These are phyloP conservation scores for Botrytis hyacinthi DNA, from an alignment of 2,329 filamentous ascomycete genomes.

Conservation along the genomic window DNA sequence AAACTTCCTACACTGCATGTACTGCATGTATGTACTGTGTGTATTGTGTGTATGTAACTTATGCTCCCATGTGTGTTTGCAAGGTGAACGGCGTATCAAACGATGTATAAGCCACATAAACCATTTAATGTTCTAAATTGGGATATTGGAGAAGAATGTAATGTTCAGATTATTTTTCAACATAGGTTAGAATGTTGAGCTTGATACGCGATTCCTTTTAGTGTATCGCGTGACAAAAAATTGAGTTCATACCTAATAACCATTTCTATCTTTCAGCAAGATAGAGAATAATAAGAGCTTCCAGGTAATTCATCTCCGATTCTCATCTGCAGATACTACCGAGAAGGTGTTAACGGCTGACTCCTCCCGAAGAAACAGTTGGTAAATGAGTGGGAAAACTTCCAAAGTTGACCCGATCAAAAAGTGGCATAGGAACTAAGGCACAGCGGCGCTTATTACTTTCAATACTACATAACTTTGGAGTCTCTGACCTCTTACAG, in stretches of 20 bases:
- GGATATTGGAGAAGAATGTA: neutral
- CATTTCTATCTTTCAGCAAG: neutral
- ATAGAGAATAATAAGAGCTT: neutral
- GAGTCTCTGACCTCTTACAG: neutral
- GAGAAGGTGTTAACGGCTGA: slow-evolving; percentile 6
- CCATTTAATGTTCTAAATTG: neutral
- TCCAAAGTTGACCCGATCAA: slow-evolving; percentile 9
- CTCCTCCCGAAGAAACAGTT: slow-evolving; percentile 7
- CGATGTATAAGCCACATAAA: neutral
- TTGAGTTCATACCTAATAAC: neutral
- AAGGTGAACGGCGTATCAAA: no score
- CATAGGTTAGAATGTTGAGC: neutral
- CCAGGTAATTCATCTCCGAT: neutral
- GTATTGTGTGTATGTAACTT: neutral
- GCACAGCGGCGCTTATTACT: slow-evolving; percentile 18
- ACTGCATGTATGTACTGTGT: neutral
- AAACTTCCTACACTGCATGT: neutral
- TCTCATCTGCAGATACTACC: slow-evolving; percentile 6
- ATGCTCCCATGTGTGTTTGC: neutral
- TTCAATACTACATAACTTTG: slow-evolving; percentile 11
- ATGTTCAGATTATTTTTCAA: neutral
- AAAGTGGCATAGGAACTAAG: neutral
- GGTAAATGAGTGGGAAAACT: neutral
- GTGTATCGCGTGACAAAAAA: neutral
- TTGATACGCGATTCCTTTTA: neutral